Evolutionary conservation across 306 rosid species (phyloP).

Genomic region (Canavalia ensiformis): DNA sequence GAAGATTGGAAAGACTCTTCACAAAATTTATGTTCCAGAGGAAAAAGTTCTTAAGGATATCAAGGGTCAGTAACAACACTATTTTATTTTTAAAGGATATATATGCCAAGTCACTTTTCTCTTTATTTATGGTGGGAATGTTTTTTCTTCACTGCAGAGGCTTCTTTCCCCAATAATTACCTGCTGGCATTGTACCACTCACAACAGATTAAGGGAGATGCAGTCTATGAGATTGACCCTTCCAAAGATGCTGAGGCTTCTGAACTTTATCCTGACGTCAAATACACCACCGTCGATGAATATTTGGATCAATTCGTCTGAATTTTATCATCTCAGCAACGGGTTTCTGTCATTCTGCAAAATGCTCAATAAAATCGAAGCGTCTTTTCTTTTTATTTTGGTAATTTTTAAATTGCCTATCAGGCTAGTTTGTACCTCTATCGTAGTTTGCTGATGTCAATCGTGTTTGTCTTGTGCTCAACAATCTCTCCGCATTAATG

Average conservation of each 20-base stretch:
- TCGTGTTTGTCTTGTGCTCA: neutral
- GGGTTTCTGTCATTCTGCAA: neutral
- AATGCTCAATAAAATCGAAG: constrained; percentile 1
- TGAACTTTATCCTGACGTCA: constrained; percentile 53
- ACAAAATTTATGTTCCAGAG: constrained; percentile 50
- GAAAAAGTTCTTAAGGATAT: constrained; percentile 59
- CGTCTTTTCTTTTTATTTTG: neutral
- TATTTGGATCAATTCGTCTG: constrained; percentile 54
- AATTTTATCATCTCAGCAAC: neutral
- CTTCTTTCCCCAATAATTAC: constrained; percentile 50
- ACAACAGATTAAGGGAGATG: constrained; percentile 54
- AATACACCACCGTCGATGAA: constrained; percentile 53
- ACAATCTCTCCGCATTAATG: neutral
- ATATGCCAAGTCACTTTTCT: neutral
- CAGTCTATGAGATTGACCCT: constrained; percentile 57
- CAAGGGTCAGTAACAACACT: constrained; percentile 41
- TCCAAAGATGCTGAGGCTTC: constrained; percentile 55
- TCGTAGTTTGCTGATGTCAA: neutral
- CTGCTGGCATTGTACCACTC: constrained; percentile 50
- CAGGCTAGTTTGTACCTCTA: neutral
- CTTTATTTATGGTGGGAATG: neutral
- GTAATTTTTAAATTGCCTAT: neutral
- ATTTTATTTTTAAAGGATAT: neutral
- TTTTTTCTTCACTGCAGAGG: constrained; percentile 40
- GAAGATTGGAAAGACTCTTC: constrained; percentile 54